Conservation (phyloP, 2,329 filamentous ascomycete species). For the Arachnomyces sp. region DNA sequence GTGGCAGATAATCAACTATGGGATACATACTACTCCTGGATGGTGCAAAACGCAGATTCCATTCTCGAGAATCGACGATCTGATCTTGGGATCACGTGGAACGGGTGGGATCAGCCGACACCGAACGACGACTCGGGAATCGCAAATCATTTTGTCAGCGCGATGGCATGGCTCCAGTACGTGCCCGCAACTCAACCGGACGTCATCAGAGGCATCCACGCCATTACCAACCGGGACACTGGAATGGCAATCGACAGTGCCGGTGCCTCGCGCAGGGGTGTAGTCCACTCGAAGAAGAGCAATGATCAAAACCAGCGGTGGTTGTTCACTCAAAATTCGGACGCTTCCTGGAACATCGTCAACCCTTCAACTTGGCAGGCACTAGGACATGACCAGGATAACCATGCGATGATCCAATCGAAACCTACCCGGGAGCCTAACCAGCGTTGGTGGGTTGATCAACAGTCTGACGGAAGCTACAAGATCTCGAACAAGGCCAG, state of each 20-base stretch:
- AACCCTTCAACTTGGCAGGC: constrained; percentile 5
- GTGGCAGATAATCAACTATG: constrained; percentile 4
- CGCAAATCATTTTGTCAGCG: constrained; percentile 5
- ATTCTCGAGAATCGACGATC: constrained; percentile 1
- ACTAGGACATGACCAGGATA: not conserved
- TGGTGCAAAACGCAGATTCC: constrained; percentile 3
- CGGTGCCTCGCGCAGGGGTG: no score
- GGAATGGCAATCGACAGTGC: no score
- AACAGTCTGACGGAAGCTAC: constrained; percentile 3
- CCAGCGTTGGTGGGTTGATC: constrained; percentile 5
- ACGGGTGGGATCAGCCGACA: constrained; percentile 3
- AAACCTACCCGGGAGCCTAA: not conserved
- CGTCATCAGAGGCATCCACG: constrained; percentile 4
- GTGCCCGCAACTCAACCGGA: not conserved
- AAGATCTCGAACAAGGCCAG: constrained; percentile 6
- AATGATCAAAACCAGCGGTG: constrained; percentile 1
- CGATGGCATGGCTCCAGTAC: constrained; percentile 6
- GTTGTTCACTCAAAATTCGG: constrained; percentile 3
- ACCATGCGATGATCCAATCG: constrained; percentile 3
- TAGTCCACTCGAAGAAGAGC: constrained; percentile 1
- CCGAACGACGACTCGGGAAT: not conserved
- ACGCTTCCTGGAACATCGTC: constrained; percentile 5
- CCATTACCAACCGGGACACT: not conserved
- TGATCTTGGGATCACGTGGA: constrained; percentile 4
- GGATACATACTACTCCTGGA: not conserved